These are phyloP conservation scores for Aeschynomene evenia DNA, from an alignment of 306 rosid genomes.

Conservation along the genomic window DNA sequence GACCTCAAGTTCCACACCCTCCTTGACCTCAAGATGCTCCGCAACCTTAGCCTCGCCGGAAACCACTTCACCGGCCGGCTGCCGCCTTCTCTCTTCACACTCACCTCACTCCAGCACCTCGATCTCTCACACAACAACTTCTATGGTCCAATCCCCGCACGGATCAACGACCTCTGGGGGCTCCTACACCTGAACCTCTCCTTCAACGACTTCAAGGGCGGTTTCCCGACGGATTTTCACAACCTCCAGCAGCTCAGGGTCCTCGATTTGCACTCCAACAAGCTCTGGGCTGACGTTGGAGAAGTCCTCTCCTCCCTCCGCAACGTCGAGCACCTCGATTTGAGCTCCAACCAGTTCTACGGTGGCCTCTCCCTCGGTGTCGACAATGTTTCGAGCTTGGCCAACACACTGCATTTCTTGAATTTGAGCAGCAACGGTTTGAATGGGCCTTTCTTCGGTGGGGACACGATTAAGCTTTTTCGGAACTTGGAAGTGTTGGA, in stretches of 20 bases:
- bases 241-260: slow-evolving; percentile 85
- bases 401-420: slow-evolving; percentile 57
- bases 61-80: slow-evolving; percentile 74
- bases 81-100: slow-evolving; percentile 67
- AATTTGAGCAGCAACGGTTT: slow-evolving; percentile 62
- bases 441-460: slow-evolving; percentile 59
- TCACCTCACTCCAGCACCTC: slow-evolving; percentile 66
- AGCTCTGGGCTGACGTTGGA: slow-evolving; percentile 61
- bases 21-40: slow-evolving; percentile 53
- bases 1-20: slow-evolving; percentile 82
- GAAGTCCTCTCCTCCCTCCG: slow-evolving; percentile 51
- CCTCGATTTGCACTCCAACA: slow-evolving; percentile 77
- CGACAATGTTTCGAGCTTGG: slow-evolving; percentile 61
- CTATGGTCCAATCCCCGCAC: slow-evolving; percentile 87
- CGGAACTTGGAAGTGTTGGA: slow-evolving; percentile 73
- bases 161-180: slow-evolving; percentile 77
- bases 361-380: slow-evolving; percentile 52
- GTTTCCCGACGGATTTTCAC: slow-evolving; percentile 55
- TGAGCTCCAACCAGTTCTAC: slow-evolving; percentile 67
- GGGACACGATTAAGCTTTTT: slow-evolving; percentile 50
- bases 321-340: slow-evolving; percentile 71
- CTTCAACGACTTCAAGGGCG: slow-evolving; percentile 51
- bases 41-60: slow-evolving; percentile 65
- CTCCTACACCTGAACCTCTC: slow-evolving; percentile 78
- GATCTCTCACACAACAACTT: slow-evolving; percentile 80